phyloP scores from a whole-genome alignment of 1,284 basidiomycete species.

The Cryptococcus floricola region DNA sequence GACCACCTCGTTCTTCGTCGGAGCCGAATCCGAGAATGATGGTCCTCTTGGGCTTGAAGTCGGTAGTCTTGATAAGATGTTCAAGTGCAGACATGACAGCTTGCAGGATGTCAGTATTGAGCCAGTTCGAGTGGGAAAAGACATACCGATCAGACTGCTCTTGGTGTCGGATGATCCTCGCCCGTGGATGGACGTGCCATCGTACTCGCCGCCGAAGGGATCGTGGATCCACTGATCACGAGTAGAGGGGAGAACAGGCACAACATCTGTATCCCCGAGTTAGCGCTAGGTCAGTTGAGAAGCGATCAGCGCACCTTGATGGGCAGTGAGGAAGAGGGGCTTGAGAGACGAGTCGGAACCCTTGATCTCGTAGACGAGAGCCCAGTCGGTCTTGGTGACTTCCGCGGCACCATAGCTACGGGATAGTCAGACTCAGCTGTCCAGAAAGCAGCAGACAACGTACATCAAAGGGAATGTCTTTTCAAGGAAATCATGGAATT shows the following conservation, averaged over 20 bases:
- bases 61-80: constrained; percentile 51
- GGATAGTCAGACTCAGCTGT: neutral
- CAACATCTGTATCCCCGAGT: constrained; percentile 51
- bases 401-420: constrained; percentile 50
- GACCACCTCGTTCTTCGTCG: constrained; percentile 54
- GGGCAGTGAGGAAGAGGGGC: constrained; percentile 62
- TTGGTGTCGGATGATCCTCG: constrained; percentile 62
- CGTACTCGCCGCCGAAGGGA: constrained; percentile 61
- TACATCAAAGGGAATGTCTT: constrained; percentile 43
- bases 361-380: constrained; percentile 61
- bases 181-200: constrained; percentile 59
- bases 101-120: neutral
- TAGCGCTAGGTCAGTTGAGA: neutral
- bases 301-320: constrained; percentile 54
- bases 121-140: neutral
- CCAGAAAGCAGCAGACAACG: constrained; percentile 4
- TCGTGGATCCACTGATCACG: constrained; percentile 58
- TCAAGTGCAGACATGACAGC: constrained; percentile 58
- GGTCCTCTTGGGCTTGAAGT: constrained; percentile 52
- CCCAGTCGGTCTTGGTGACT: constrained; percentile 59
- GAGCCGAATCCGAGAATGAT: constrained; percentile 54
- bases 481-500: constrained; percentile 47
- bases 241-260: constrained; percentile 58
- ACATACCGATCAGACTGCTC: constrained; percentile 53
- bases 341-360: constrained; percentile 59